Evolutionary conservation across 2,329 filamentous ascomycete genomes (phyloP).

Genomic region (Aureobasidium namibiae): DNA sequence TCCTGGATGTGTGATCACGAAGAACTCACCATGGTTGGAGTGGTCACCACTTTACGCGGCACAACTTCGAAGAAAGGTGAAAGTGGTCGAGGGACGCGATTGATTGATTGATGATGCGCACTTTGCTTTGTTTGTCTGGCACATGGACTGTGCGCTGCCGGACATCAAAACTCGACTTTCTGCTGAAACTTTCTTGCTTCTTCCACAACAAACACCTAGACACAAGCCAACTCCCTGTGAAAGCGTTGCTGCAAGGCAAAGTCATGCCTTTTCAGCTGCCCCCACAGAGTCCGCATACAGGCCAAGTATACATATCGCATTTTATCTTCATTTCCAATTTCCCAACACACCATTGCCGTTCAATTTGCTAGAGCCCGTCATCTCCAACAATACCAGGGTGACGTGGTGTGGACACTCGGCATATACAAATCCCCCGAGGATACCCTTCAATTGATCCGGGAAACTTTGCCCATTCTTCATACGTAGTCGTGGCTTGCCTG

Average conservation of each 20-base stretch:
- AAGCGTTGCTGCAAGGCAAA: not conserved
- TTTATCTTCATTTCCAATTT: not conserved
- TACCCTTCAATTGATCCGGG: not conserved
- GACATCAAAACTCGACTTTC: not conserved
- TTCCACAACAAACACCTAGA: not conserved
- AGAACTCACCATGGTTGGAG: not conserved
- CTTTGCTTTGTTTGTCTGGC: slow-evolving; percentile 5
- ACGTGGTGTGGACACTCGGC: slow-evolving; percentile 35
- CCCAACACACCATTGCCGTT: slow-evolving; percentile 22
- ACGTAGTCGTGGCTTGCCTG: not conserved
- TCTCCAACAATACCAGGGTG: slow-evolving; percentile 27
- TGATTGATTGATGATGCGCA: not conserved
- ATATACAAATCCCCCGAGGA: slow-evolving; percentile 16
- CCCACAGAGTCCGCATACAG: not conserved
- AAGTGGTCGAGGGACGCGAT: slow-evolving; percentile 3
- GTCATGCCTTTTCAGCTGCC: not conserved
- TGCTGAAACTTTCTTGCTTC: not conserved
- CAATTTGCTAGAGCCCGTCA: slow-evolving; percentile 35
- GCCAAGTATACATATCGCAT: not conserved
- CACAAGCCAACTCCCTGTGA: not conserved
- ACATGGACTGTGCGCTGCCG: slow-evolving; percentile 2
- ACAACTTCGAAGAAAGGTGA: not conserved
- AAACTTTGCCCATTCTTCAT: not conserved
- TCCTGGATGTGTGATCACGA: not conserved
- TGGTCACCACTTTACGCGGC: not conserved